Base-by-base conservation (phyloP, 176 grass and related monocot genomes). In the Poa pratensis region DNA sequence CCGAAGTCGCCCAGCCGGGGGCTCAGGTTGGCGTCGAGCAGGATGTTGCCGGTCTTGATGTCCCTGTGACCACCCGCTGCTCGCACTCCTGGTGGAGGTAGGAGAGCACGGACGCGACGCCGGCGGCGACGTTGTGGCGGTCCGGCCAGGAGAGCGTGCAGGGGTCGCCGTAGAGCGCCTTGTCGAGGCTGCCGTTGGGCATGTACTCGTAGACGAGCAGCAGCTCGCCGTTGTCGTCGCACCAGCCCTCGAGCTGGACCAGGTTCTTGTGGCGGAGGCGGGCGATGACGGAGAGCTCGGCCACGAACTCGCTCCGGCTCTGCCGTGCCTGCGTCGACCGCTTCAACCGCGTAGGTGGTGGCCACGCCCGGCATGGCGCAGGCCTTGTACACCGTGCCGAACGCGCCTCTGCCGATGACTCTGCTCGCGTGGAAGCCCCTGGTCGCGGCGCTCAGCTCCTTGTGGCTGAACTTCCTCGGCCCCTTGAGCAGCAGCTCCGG, bases 51-150 rank as follows among this genome's bases (percentile, higher is more conserved):
- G 62, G 91, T 90, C 84, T 98, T 98, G 77, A 98, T 87, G 89
- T 98, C 95, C 24, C 95, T 83, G 76, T 98, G 95, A 98, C 89
- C 45, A 98, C 92, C 42, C 89, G 89, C 77, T 92, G 93, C 80
- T 98, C 93, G 52, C 93, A 98, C 85, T 93, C 95, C 80, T 93
- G 93, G 77, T 98, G 95, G 46, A 95, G 76, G 88, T 98, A 98
- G 17, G 93, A 83, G 4, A 98, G 77, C 48, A 91, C 93, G 5
- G 93, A 95, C 18, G 95, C 93, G 22, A 95, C 76, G 17, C 95
- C 95, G 22, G 86, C 45, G 9, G 93, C 93, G 5, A 93, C 93
- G 2, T 89, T 87, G 79, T 86, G 90, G 1, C 95, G 70, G 73
- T 90, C 83, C 49, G 83, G 59, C 95, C 95, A 98, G 37, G 87